Conservation (phyloP, 108 stramenopile species). For the Cyclotella kingstonii region DNA sequence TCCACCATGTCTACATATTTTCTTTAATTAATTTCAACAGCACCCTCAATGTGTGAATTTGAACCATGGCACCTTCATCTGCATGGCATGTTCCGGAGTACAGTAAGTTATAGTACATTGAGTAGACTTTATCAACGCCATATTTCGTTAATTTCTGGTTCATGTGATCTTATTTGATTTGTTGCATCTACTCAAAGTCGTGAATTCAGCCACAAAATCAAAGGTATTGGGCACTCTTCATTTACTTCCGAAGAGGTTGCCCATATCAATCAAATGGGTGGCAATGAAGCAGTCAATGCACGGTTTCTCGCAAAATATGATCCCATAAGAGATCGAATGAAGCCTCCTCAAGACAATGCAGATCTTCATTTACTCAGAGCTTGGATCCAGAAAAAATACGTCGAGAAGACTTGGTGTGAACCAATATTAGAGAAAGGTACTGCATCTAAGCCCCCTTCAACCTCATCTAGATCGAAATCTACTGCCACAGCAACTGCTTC, state of each 20-base stretch:
- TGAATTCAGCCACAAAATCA: conserved; percentile 75
- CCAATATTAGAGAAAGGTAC: too few species aligned
- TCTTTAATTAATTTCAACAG: background rate
- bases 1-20: background rate
- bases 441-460: background rate
- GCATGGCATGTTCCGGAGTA: conserved; percentile 75
- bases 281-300: conserved; percentile 74
- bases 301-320: conserved; percentile 66
- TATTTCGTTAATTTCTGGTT: background rate
- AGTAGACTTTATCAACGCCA: background rate
- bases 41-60: conserved; percentile 77
- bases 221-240: conserved; percentile 75
- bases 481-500: background rate
- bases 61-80: conserved; percentile 72
- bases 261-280: conserved; percentile 33
- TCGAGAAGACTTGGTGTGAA: conserved; percentile 73
- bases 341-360: conserved; percentile 57
- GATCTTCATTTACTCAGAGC: conserved; percentile 57
- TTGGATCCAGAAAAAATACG: conserved; percentile 79
- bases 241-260: conserved; percentile 74
- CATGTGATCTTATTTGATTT: background rate
- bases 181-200: conserved; percentile 40
- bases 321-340: conserved; percentile 44
- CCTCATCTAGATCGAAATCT: conserved; percentile 5
- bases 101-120: conserved; percentile 32